phyloP scores from a whole-genome alignment of 2,329 filamentous ascomycete genomes.

The Davidsoniella virescens region DNA sequence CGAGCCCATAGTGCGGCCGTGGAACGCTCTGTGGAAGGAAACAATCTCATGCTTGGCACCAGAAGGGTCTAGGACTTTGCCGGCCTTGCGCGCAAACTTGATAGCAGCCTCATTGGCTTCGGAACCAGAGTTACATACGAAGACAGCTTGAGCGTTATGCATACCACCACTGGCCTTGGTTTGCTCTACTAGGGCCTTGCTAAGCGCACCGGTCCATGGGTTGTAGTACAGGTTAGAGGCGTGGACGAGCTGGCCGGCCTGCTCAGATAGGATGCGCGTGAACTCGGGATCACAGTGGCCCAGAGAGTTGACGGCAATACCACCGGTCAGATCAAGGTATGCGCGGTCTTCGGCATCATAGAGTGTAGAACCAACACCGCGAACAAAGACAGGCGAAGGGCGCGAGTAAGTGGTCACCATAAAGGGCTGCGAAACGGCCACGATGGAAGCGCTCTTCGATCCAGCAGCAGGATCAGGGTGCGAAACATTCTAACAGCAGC shows the following conservation, averaged over 20 bases:
- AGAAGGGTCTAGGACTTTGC: conserved; percentile 55
- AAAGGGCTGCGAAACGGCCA: conserved; percentile 61
- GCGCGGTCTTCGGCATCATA: conserved; percentile 80
- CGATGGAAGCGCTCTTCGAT: conserved; percentile 58
- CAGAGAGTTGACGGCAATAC: conserved; percentile 86
- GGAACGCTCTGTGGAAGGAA: conserved; percentile 83
- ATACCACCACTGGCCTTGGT: conserved; percentile 69
- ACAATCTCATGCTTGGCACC: conserved; percentile 70
- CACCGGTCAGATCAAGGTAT: conserved; percentile 89
- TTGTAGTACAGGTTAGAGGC: conserved; percentile 96
- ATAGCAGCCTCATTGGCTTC: conserved; percentile 97
- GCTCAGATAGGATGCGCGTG: conserved; percentile 56
- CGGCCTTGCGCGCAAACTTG: conserved; percentile 89
- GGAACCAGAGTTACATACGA: conserved; percentile 90
- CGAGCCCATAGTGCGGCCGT: conserved; percentile 89
- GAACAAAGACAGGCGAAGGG: conserved; percentile 76
- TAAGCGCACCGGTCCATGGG: conserved; percentile 81
- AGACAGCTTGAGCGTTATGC: conserved; percentile 63
- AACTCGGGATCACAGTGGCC: conserved; percentile 81
- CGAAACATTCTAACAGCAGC: conserved; percentile 22
- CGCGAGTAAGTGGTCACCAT: conserved; percentile 96
- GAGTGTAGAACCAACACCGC: conserved; percentile 71
- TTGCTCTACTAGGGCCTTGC: conserved; percentile 66
- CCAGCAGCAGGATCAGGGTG: conserved; percentile 59
- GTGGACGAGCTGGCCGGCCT: conserved; percentile 70